phyloP scores from a whole-genome alignment of 192 early-diverging fungal genomes.

The Gryganskiella cystojenkinii region DNA sequence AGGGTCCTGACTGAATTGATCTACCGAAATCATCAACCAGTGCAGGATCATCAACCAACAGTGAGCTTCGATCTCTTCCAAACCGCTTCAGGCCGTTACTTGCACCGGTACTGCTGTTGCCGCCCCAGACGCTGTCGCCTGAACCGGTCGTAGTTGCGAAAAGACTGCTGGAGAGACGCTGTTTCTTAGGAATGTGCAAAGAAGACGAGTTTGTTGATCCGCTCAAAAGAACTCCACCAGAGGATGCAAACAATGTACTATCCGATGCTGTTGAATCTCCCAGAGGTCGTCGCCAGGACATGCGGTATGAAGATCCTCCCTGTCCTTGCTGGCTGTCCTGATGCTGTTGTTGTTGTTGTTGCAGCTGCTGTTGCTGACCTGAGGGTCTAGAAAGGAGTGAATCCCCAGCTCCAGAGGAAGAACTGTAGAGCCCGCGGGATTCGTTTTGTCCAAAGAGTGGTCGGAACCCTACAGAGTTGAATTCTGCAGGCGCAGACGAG shows the following conservation, averaged over 20 bases:
- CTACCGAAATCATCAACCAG: constrained; percentile 19
- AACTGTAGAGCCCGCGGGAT: constrained; percentile 13
- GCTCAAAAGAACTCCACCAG: background rate
- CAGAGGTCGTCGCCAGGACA: too few relatives aligned
- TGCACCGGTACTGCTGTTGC: background rate
- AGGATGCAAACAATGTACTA: background rate
- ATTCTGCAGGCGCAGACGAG: background rate
- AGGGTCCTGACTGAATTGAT: background rate
- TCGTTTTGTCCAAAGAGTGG: constrained; percentile 33
- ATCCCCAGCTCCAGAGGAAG: background rate
- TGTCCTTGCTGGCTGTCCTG: background rate
- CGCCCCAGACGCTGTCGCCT: background rate
- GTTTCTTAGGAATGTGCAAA: constrained; percentile 19
- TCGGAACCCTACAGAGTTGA: constrained; percentile 26
- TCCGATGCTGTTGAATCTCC: too few relatives aligned
- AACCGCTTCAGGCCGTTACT: constrained; percentile 7
- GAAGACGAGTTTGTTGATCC: background rate
- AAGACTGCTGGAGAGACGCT: constrained; percentile 16
- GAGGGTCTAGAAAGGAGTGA: background rate
- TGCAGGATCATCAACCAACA: constrained; percentile 28
- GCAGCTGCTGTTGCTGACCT: background rate
- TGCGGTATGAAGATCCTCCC: too few relatives aligned
- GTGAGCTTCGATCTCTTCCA: constrained; percentile 18
- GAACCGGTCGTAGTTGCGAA: constrained; percentile 1
- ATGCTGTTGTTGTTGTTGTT: background rate